Evolutionary conservation across 2,329 filamentous ascomycete species (phyloP), one percentile per base, ranked within the genome.

Genomic region (Emericellopsis atlantica): DNA sequence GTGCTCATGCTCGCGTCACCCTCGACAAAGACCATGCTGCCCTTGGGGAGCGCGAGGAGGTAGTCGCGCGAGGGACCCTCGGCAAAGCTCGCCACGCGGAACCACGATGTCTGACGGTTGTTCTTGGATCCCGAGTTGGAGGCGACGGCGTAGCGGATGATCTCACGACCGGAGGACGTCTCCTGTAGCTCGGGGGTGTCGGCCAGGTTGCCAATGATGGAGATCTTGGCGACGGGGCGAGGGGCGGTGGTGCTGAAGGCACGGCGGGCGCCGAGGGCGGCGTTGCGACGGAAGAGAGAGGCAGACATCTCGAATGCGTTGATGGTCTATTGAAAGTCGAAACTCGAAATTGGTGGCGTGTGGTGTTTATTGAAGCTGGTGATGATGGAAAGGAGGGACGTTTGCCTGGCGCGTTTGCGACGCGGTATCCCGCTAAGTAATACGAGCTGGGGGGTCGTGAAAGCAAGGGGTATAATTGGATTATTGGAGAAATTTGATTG

Each of bases 191-290:
- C 89, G 44, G 92, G 90, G 40, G 77, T 73, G 52, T 79, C 75
- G 45, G 76, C 87, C 40, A 98, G 78, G 61, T 88, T 83, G 56
- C 92, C 92, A 51, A 95, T 74, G 61, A 98, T 70, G 54, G 79
- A 83, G 69, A 98, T 83, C 62, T 81, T 83, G 51, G 92, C 85
- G 49, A 92, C 55, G 47, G 72, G 64, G 46, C 76, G 72, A 39
- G 74, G 61, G 33, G 78, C 66, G 36, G 82, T 79, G 51, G 79
- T 79, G 67, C 79, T 86, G 75, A 95, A 95, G 55, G 79, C 65
- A 63, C 87, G 86, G 51, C 70, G 57, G 47, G 65, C 52, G 32
- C 67, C 64, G 56, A 63, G 63, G 57, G 64, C 59, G 52, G 51
- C 62, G 64, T 64, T 63, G 62, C 65, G 65, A 62, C 68, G 61